Percentiles rank a stretch among this genome's conserved stretches.
These are phyloP conservation scores for Crithidia fasciculata DNA, from an alignment of 208 protist genomes.

Conservation along the genomic window DNA sequence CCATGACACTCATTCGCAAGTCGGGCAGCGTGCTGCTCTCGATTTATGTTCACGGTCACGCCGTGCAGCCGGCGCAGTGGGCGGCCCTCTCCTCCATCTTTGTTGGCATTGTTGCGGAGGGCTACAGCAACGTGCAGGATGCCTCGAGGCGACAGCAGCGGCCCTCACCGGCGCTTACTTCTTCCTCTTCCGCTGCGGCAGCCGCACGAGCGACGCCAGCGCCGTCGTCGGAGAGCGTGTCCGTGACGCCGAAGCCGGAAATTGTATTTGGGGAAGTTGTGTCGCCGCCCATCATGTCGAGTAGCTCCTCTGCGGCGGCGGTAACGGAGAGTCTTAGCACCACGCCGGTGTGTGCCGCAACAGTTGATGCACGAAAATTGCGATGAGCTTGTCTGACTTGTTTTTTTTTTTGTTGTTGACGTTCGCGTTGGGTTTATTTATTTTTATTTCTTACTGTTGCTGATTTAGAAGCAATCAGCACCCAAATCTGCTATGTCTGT, in stretches of 20 bases:
- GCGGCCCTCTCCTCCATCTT: conserved; percentile 58
- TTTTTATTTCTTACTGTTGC: too few relatives aligned
- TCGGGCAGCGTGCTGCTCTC: conserved; percentile 79
- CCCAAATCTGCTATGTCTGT: too few relatives aligned
- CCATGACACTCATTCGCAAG: conserved; percentile 87
- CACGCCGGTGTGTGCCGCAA: neutral
- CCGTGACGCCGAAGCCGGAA: neutral
- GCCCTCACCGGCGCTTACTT: neutral
- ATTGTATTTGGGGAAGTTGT: neutral
- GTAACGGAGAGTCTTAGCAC: conserved; percentile 19
- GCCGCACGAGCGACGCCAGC: neutral
- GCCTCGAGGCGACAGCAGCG: conserved; percentile 15
- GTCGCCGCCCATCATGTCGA: neutral
- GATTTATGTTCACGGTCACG: conserved; percentile 74
- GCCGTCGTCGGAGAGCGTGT: neutral
- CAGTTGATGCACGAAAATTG: neutral
- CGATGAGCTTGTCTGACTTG: too few relatives aligned
- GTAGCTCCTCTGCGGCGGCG: conserved; percentile 9
- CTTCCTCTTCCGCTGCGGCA: neutral
- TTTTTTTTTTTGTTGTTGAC: too few relatives aligned
- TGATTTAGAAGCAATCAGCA: too few relatives aligned
- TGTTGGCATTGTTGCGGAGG: conserved; percentile 65
- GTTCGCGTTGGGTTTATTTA: too few relatives aligned
- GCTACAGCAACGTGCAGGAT: conserved; percentile 42
- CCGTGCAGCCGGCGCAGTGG: conserved; percentile 58